Conservation (phyloP, 768 basidiomycete genomes). For the Chalciporus pseudorubinellus region DNA sequence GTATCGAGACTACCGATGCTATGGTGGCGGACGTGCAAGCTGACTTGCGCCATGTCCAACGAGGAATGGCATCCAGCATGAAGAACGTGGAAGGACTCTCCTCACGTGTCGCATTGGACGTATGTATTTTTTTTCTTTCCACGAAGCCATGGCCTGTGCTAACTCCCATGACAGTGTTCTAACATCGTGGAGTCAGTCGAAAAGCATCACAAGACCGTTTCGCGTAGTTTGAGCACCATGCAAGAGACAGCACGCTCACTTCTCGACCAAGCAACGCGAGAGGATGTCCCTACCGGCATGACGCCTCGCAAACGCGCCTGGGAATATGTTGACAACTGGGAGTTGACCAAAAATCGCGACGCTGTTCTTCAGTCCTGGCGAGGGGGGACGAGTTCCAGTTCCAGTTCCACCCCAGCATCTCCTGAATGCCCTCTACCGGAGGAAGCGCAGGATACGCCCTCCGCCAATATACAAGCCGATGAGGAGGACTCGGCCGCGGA, state of each 20-base stretch:
- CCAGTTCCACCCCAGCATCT: conserved; percentile 40
- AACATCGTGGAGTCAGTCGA: conserved; percentile 40
- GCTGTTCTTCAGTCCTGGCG: conserved; percentile 54
- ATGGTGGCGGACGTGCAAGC: conserved; percentile 50
- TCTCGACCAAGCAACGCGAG: conserved; percentile 54
- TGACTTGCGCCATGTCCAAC: conserved; percentile 51
- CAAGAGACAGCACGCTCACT: conserved; percentile 51
- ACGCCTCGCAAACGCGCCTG: conserved; percentile 78
- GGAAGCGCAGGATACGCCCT: conserved; percentile 16
- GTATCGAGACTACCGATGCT: conserved; percentile 55
- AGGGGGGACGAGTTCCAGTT: conserved; percentile 32
- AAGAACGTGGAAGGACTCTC: conserved; percentile 45
- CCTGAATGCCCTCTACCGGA: conserved; percentile 37
- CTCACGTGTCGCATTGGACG: conserved; percentile 49
- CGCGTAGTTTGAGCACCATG: conserved; percentile 45
- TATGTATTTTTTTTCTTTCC: conserved; percentile 29
- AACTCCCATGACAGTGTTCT: conserved; percentile 36
- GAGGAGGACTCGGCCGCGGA: conserved; percentile 23
- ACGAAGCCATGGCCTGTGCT: neutral
- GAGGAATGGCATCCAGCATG: conserved; percentile 49
- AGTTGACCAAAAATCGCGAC: conserved; percentile 62
- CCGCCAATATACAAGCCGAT: conserved; percentile 17
- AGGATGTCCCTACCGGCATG: conserved; percentile 65
- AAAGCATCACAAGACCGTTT: conserved; percentile 42
- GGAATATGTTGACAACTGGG: conserved; percentile 71